Evolutionary conservation across 306 rosid genomes (phyloP).

Genomic region (Vicia sativa): DNA sequence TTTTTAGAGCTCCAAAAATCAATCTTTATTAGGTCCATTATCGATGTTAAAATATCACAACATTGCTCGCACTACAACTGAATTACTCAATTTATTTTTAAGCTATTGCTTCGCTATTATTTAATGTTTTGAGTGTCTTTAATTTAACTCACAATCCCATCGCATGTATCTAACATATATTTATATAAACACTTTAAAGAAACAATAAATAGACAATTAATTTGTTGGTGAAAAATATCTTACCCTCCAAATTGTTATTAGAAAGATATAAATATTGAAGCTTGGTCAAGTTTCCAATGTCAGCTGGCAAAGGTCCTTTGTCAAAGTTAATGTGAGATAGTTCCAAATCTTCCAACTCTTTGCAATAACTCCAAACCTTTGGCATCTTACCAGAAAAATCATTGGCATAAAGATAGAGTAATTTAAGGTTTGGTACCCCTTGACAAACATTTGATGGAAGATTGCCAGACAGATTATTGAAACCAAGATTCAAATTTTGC

Average conservation of each 20-base stretch:
- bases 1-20: no score
- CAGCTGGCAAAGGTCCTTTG: conserved; percentile 4
- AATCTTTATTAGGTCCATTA: no score
- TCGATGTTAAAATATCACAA: no score
- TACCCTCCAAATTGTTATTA: conserved; percentile 18
- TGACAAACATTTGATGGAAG: conserved; percentile 30
- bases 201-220: no score
- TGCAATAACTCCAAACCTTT: conserved; percentile 25
- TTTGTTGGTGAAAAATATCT: background rate
- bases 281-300: conserved; percentile 26
- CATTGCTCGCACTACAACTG: no score
- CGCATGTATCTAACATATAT: no score
- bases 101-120: no score
- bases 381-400: conserved; percentile 8
- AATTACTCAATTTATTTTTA: no score
- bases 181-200: no score
- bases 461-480: background rate
- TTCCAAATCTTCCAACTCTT: background rate
- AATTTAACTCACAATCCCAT: no score
- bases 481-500: background rate
- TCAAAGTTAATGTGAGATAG: background rate
- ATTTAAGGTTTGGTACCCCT: conserved; percentile 15
- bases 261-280: background rate
- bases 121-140: no score
- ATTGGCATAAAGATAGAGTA: background rate